Conservation (phyloP, 129 eudicot species). For the Saposhnikovia divaricata region DNA sequence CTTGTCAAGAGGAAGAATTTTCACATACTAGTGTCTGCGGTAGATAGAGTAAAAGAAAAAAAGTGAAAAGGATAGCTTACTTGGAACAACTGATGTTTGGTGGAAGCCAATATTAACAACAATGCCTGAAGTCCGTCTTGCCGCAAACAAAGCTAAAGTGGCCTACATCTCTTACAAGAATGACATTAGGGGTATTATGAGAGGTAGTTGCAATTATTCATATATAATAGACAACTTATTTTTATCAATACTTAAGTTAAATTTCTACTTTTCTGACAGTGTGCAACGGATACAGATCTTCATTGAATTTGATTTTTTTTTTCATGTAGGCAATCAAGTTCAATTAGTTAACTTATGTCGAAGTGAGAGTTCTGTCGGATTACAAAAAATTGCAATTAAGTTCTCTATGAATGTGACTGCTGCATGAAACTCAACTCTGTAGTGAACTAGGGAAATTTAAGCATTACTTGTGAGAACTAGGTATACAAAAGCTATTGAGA, state of each 20-base stretch:
- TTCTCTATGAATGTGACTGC: background rate
- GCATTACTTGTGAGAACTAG: background rate
- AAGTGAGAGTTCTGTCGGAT: background rate
- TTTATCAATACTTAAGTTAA: background rate
- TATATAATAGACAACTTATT: background rate
- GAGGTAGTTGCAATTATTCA: background rate
- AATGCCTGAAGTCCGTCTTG: slow-evolving; percentile 79
- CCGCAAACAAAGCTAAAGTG: slow-evolving; percentile 80
- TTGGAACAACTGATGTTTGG: slow-evolving; percentile 89
- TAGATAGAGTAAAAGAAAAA: background rate
- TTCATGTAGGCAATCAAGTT: background rate
- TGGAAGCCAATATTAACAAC: slow-evolving; percentile 90
- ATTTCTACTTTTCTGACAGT: background rate
- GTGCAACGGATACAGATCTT: too few relatives aligned
- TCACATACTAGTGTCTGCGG: background rate
- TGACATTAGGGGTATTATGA: slow-evolving; percentile 14
- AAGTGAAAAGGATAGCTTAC: slow-evolving; percentile 33
- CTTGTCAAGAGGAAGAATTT: background rate
- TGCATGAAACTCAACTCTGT: background rate
- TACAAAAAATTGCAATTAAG: background rate
- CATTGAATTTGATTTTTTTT: background rate
- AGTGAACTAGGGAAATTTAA: background rate
- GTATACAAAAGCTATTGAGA: background rate
- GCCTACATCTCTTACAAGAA: slow-evolving; percentile 47
- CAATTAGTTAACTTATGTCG: background rate